Conservation (phyloP, 2,329 filamentous ascomycete genomes). For the Colletotrichum tofieldiae region DNA sequence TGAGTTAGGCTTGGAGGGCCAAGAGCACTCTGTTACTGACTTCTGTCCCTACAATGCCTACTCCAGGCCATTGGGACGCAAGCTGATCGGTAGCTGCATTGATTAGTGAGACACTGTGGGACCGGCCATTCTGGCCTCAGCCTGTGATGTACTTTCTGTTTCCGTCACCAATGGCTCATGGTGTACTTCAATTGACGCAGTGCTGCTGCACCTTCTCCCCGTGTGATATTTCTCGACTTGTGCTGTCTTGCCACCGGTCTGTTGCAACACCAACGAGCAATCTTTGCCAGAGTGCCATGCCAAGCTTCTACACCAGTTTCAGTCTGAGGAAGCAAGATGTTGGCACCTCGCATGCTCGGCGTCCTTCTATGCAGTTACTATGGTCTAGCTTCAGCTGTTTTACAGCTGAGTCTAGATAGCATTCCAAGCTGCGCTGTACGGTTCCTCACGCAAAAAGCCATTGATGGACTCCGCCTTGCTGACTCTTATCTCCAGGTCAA, state of each 20-base stretch:
- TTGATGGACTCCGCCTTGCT: background rate
- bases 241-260: background rate
- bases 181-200: background rate
- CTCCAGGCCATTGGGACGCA: background rate
- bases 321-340: background rate
- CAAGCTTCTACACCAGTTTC: background rate
- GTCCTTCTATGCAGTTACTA: background rate
- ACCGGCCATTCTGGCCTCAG: background rate
- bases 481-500: constrained; percentile 7
- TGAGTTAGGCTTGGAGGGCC: background rate
- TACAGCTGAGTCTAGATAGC: background rate
- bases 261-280: background rate
- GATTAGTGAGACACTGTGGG: background rate
- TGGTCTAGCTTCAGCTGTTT: background rate
- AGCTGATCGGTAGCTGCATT: background rate
- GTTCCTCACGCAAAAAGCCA: too few relatives aligned
- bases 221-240: too few relatives aligned
- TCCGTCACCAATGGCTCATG: background rate
- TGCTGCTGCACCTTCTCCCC: background rate
- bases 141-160: background rate
- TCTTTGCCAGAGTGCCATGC: background rate
- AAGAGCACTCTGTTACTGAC: background rate
- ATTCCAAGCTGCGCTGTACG: constrained; percentile 21
- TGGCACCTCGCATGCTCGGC: background rate
- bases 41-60: background rate